Base-by-base conservation (phyloP, 306 rosid genomes). In the Cucurbita maxima region DNA sequence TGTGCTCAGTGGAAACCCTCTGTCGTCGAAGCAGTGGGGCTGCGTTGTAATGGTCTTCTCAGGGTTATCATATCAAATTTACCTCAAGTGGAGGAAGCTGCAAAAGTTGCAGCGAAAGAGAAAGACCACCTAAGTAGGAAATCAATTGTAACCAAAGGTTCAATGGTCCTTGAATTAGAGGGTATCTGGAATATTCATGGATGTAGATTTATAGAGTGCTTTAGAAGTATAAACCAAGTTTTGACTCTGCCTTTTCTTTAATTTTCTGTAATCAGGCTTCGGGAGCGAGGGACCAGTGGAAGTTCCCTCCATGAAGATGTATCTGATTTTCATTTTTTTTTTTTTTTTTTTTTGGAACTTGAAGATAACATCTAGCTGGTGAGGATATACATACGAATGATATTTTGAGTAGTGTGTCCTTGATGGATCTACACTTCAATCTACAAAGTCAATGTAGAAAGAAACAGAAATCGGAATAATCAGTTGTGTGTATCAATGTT, bases 1-100 rank as follows among this genome's bases (percentile, higher is more conserved):
- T 6, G 38, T 95, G 80, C 84, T 94, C 77, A 94, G 97, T 62
- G 97, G 99, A 58, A 94, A 94, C 72, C 97, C 99, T 79, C 79
- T 94, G 36, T 94, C 99, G 63, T 62, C 86, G 10, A 91, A 89
- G 81, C 99, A 94, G 76, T 94, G 99, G 99, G 90, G 91, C 9
- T 94, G 96, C 58, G 99, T 94, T 58, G 67, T 58, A 34, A 84
- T 89, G 96, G 99, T 94, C 67, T 94, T 94, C 82, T 91, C 99
- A 15, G 99, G 99, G 18, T 71, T 94, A 81, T 89, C 97, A 18
- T 89, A 91, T 76, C 96, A 94, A 86, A 94, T 91, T 77, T 91
- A 86, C 86, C 92, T 89, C 87, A 94, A 91, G 71, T 87, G 99
- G 99, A 89, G 82, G 85, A 93, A 84, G 85, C 66, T 83, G 78